Base-by-base conservation (phyloP, 768 basidiomycete genomes). In the Lentinula guzmanii region DNA sequence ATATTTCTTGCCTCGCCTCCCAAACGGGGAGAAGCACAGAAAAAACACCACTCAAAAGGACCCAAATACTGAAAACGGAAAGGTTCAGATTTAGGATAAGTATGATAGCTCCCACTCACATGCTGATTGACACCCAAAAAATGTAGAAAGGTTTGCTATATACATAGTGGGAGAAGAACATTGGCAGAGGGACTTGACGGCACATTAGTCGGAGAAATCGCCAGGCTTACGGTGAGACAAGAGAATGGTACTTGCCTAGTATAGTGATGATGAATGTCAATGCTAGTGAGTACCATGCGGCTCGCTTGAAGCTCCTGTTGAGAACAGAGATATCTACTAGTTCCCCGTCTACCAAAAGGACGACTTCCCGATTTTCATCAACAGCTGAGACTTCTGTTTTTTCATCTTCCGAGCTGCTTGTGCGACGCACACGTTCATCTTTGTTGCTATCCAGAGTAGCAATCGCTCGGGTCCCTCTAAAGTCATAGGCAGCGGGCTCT, bases 121-220 rank as follows among this genome's bases (percentile, higher is more conserved):
- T 77, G 58, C 73, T 72, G 21, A 73, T 68, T 3, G 76, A 70
- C 13, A 72, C 72, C 77, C 75, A 77, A 61, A 77, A 77, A 42
- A 62, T 67, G 57, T 68, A 76, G 65, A 76, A 78, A 31, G 63
- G 63, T 43, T 69, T 69, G 46, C 70, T 73, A 53, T 73, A 75
- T 9, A 76, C 57, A 54, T 77, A 72, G 55, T 71, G 69, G 58
- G 74, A 73, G 66, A 77, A 77, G 61, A 75, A 73, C 74, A 74
- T 71, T 11, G 75, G 77, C 9, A 78, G 57, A 1, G 76, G 76
- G 1, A 75, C 74, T 60, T 21, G 9, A 51, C 18, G 18, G 5
- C 11, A 45, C 4, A 31, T 28, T 8, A 18, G 24, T 13, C 11
- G 11, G 43, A 59, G 11, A 15, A 1, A 24, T 18, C 10, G 21